Base-by-base conservation (phyloP, 1,284 basidiomycete genomes). In the Pseudozyma pruni region DNA sequence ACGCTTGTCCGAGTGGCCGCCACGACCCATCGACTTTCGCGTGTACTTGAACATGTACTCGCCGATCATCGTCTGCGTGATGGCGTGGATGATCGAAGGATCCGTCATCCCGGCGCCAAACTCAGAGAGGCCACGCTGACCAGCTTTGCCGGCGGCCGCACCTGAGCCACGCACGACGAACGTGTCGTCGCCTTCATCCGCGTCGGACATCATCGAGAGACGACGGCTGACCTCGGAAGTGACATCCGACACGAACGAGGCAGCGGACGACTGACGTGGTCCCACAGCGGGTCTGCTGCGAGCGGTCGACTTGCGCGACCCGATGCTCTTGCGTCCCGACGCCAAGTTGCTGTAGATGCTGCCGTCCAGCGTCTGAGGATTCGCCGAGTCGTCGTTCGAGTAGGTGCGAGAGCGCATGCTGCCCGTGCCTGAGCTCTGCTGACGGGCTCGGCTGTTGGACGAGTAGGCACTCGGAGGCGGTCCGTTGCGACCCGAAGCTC, bases 61-160 rank as follows among this genome's bases (percentile, higher is more conserved):
- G 68, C 95, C 94, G 74, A 98, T 98, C 95, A 99, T 99, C 20
- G 94, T 97, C 86, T 98, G 94, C 5, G 95, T 98, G 78, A 98
- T 98, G 2, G 94, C 91, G 81, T 97, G 94, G 74, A 98, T 81
- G 44, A 81, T 78, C 19, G 59, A 73, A 13, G 80, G 80, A 47
- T 83, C 79, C 17, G 81, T 76, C 2, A 71, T 34, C 17, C 72
- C 69, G 9, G 63, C 61, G 8, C 56, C 55, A 9, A 56, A 64
- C 27, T 52, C 58, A 17, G 58, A 53, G 10, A 72, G 47, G 4
- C 60, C 60, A 16, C 60, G 54, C 25, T 37, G 52, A 8, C 37
- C 55, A n/a, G 25, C 48, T 16, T 48, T 55, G 50, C 54, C 51
- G 11, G 38, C 46, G 13, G n/a, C n/a, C n/a, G 48, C 42, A 31